A percentile compares a stretch with the other conserved stretches of the same genome.
These are phyloP conservation scores for Stenocarpella maydis DNA, from an alignment of 2,329 filamentous ascomycete genomes.

Conservation along the genomic window DNA sequence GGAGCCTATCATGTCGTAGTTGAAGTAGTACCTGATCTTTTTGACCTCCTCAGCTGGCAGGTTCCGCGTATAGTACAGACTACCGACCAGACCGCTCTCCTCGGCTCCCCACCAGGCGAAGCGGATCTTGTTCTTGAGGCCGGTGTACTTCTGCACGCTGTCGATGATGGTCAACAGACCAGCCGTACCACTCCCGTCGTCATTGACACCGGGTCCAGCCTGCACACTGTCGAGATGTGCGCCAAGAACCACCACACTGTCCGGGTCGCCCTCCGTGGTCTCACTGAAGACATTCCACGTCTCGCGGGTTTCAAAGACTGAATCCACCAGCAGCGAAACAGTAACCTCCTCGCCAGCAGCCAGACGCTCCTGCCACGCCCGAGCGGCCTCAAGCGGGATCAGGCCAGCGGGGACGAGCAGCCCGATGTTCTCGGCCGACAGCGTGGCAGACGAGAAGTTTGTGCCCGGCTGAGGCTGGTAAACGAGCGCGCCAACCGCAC, in stretches of 20 bases:
- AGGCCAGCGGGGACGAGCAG: constrained; percentile 40
- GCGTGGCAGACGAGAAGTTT: constrained; percentile 53
- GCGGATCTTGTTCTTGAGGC: constrained; percentile 49
- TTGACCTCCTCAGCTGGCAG: constrained; percentile 45
- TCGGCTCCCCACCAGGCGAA: constrained; percentile 57
- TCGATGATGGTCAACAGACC: constrained; percentile 49
- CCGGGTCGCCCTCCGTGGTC: constrained; percentile 52
- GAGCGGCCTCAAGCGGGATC: constrained; percentile 40
- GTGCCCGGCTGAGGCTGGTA: constrained; percentile 65
- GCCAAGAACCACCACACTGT: constrained; percentile 53
- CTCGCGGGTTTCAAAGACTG: constrained; percentile 47
- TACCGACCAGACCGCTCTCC: constrained; percentile 50
- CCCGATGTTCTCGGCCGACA: constrained; percentile 48
- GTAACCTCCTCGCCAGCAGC: constrained; percentile 34
- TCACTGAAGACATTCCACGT: constrained; percentile 56
- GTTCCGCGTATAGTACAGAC: constrained; percentile 48
- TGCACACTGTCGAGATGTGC: constrained; percentile 55
- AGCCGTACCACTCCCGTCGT: constrained; percentile 54
- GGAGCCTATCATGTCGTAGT: constrained; percentile 53
- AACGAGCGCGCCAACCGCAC: constrained; percentile 59
- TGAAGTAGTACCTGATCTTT: constrained; percentile 49
- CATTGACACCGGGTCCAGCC: constrained; percentile 55
- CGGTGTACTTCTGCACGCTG: constrained; percentile 42
- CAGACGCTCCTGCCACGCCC: constrained; percentile 43
- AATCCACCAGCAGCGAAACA: constrained; percentile 47